Percentiles rank a stretch among this genome's conserved stretches.
Conservation (phyloP, 148 eudicot genomes). For the Heliosperma pusillum region DNA sequence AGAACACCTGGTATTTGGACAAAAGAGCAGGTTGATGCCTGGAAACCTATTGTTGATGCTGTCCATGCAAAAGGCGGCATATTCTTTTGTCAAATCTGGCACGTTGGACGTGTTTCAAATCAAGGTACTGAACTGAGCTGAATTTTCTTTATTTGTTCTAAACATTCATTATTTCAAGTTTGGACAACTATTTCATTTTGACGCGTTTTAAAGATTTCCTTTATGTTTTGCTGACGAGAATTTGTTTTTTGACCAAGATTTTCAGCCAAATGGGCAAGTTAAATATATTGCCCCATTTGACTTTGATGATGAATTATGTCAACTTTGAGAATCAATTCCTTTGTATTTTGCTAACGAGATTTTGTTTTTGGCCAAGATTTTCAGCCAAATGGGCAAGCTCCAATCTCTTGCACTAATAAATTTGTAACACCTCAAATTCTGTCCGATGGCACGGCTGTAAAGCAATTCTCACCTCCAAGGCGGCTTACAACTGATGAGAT, state of each 20-base stretch:
- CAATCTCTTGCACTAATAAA: constrained; percentile 44
- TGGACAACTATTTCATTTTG: neutral
- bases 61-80: constrained; percentile 50
- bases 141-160: neutral
- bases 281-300: too few relatives aligned
- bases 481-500: constrained; percentile 36
- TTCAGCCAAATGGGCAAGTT: constrained; percentile 46
- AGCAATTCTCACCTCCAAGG: constrained; percentile 39
- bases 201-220: too few relatives aligned
- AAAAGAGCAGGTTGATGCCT: constrained; percentile 48
- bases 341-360: neutral
- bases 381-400: constrained; percentile 48
- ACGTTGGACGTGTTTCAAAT: constrained; percentile 43
- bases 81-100: constrained; percentile 53
- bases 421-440: constrained; percentile 31
- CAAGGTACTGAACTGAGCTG: constrained; percentile 26
- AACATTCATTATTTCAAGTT: neutral
- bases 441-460: constrained; percentile 27
- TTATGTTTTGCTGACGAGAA: neutral
- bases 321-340: neutral
- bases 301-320: too few relatives aligned
- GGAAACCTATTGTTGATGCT: constrained; percentile 55
- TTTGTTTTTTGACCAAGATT: constrained; percentile 19
- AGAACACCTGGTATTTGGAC: constrained; percentile 53
- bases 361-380: constrained; percentile 21